Evolutionary conservation across 2,329 filamentous ascomycete species (phyloP), one percentile per base, ranked within the genome.

Genomic region (Dryadomyces quercus-mongolicae): DNA sequence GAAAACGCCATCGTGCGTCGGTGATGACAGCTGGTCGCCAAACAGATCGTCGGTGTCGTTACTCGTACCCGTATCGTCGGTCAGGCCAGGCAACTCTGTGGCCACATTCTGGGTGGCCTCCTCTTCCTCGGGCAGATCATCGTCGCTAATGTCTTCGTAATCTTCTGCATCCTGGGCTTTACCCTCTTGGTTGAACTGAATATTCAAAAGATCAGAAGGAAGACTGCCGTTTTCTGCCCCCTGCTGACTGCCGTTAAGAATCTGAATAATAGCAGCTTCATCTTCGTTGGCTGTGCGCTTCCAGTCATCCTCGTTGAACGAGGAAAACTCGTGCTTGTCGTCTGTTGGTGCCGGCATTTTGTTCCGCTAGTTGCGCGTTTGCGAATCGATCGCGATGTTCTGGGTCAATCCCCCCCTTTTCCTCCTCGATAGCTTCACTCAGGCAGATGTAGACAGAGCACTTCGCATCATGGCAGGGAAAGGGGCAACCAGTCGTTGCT

Each of bases 121-220:
- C 57, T 88, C 84, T 59, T 93, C 88, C 7, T 93, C 88, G 12
- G 89, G 86, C 8, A 95, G 76, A 59, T 96, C 91, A 65, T 94
- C 90, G 66, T 97, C 92, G 58, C 97, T 91, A 62, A 79, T 97
- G 65, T 98, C 92, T 58, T 93, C 74, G 46, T 77, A 98, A 65
- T 98, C 93, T 58, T 93, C 72, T 44, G 93, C 93, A 70, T 97
- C 88, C 57, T 90, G 90, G 54, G 90, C 92, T 69, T 98, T 98
- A 67, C 89, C 86, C 7, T 75, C 74, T 59, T 82, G 75, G 59
- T 84, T 82, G 59, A 84, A 78, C 22, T 74, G 53, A 31, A 60
- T 52, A 49, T 60, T 64, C 34, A 75, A 69, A 56, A 81, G 64
- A 51, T 71, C 69, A 5, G 73, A 63, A 9, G 67, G 68, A 13